phyloP scores from a whole-genome alignment of 2,329 filamentous ascomycete genomes.

The Scedosporium dehoogii region DNA sequence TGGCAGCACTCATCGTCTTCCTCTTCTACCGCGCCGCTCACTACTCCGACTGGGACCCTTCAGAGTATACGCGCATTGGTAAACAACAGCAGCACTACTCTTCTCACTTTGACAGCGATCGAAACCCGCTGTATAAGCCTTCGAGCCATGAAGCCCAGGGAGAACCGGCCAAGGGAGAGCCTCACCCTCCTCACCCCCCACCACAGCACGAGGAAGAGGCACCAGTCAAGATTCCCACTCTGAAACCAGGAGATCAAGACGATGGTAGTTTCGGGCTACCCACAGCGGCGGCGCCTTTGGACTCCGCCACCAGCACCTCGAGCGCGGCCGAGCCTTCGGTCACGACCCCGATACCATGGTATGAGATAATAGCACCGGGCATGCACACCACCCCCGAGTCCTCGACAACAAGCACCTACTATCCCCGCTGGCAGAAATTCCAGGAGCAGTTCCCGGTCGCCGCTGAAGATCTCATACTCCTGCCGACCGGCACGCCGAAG shows the following conservation, averaged over 20 bases:
- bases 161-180: background rate
- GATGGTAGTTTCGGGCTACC: background rate
- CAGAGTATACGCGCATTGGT: slow-evolving; percentile 6
- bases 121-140: background rate
- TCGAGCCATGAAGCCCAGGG: background rate
- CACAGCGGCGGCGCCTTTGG: background rate
- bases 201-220: background rate
- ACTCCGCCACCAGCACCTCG: background rate
- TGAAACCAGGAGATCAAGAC: slow-evolving; percentile 13
- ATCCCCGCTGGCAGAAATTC: slow-evolving; percentile 63
- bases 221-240: slow-evolving; percentile 7
- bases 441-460: slow-evolving; percentile 70
- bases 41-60: slow-evolving; percentile 22
- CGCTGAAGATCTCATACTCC: slow-evolving; percentile 56
- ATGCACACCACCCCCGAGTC: background rate
- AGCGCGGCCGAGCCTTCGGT: background rate
- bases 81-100: slow-evolving; percentile 7
- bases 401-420: slow-evolving; percentile 2
- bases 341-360: background rate
- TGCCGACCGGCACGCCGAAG: slow-evolving; percentile 64
- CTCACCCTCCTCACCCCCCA: background rate
- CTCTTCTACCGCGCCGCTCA: slow-evolving; percentile 39
- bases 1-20: slow-evolving; percentile 44
- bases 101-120: slow-evolving; percentile 2
- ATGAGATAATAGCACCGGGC: background rate